Percentiles rank a stretch among this genome's conserved stretches.
phyloP scores from a whole-genome alignment of 257 asterid species.

The Cordia subcordata region DNA sequence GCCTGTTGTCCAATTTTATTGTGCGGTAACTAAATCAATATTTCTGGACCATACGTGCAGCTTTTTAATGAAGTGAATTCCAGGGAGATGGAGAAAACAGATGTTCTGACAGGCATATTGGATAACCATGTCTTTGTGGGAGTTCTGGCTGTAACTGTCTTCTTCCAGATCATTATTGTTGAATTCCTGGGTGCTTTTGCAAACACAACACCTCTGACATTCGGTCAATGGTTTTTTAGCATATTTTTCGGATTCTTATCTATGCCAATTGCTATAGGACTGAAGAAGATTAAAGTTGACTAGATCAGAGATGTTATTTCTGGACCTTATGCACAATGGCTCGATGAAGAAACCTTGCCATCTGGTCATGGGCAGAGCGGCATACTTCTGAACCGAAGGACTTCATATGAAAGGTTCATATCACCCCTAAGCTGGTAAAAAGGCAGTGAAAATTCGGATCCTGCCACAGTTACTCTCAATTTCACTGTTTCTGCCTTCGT shows the following conservation, averaged over 20 bases:
- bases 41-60: slow-evolving; percentile 18
- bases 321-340: background rate
- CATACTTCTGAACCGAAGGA: too few species aligned
- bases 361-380: too few species aligned
- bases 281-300: slow-evolving; percentile 31
- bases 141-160: slow-evolving; percentile 25
- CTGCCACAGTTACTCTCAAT: too few species aligned
- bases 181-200: slow-evolving; percentile 44
- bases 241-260: slow-evolving; percentile 33
- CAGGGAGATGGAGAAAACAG: slow-evolving; percentile 43
- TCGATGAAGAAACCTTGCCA: too few species aligned
- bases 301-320: background rate
- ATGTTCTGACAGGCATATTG: slow-evolving; percentile 37
- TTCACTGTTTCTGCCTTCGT: too few species aligned
- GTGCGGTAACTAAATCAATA: background rate
- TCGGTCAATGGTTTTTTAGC: slow-evolving; percentile 31
- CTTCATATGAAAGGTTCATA: too few species aligned
- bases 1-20: too few species aligned
- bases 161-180: slow-evolving; percentile 38
- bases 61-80: slow-evolving; percentile 43
- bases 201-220: slow-evolving; percentile 38
- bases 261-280: slow-evolving; percentile 36
- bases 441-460: too few species aligned
- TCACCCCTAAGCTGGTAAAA: too few species aligned
- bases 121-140: slow-evolving; percentile 36